A percentile compares a stretch with the other conserved stretches of the same genome.
These are phyloP conservation scores for Metschnikowia colocasiae DNA, from an alignment of 805 yeast genomes.

Conservation along the genomic window DNA sequence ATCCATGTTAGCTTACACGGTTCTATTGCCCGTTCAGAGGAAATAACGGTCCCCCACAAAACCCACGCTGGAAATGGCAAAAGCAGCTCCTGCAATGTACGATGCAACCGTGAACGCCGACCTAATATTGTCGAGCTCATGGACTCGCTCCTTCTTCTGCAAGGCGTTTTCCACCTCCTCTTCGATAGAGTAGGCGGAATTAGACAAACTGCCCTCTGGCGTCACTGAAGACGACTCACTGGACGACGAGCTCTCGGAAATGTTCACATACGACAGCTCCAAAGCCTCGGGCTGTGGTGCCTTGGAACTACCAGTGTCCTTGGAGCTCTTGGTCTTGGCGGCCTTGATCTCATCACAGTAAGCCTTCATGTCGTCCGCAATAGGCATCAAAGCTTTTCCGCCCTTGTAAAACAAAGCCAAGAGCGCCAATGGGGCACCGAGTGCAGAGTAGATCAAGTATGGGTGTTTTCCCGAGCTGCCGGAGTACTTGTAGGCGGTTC, in stretches of 20 bases:
- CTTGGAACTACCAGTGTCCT: not conserved
- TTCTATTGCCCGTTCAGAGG: slow-evolving; percentile 7
- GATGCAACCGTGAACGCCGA: slow-evolving; percentile 40
- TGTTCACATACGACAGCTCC: slow-evolving; percentile 41
- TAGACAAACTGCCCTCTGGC: slow-evolving; percentile 16
- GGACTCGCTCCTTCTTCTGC: slow-evolving; percentile 33
- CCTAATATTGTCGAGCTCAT: slow-evolving; percentile 31
- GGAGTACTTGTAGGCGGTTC: slow-evolving; percentile 53
- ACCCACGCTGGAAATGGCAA: slow-evolving; percentile 51
- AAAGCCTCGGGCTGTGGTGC: slow-evolving; percentile 26
- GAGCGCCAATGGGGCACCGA: slow-evolving; percentile 46
- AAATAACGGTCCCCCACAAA: slow-evolving; percentile 48
- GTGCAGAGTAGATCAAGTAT: slow-evolving; percentile 62
- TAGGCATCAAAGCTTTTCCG: slow-evolving; percentile 6
- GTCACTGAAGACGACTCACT: slow-evolving; percentile 29
- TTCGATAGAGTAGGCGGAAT: slow-evolving; percentile 27
- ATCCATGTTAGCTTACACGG: not conserved
- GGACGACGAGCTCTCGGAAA: slow-evolving; percentile 36
- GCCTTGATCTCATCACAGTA: not conserved
- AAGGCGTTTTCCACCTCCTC: slow-evolving; percentile 43
- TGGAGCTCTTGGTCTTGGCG: not conserved
- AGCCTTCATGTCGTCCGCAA: not conserved
- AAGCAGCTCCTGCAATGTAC: slow-evolving; percentile 42
- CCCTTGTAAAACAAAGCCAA: slow-evolving; percentile 12
- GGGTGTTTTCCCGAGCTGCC: slow-evolving; percentile 63